Evolutionary conservation across 345 rosid species (phyloP), one percentile per base, ranked within the genome.

Genomic region (Erodium maritimum): DNA sequence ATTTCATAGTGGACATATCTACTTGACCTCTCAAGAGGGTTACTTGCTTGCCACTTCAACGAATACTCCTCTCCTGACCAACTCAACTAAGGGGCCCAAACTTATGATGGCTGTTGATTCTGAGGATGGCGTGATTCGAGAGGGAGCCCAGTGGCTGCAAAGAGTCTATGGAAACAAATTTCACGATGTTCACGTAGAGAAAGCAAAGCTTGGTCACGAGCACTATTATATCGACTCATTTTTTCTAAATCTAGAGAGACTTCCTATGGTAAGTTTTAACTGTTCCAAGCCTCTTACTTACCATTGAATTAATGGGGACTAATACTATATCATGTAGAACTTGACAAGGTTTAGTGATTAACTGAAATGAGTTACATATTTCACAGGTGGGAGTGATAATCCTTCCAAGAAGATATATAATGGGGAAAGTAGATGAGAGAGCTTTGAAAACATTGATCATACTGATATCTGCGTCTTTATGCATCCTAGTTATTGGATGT

Each of bases 341-440:
- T 25, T 25, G 33, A 25, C 10, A 37, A 12, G 14, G 13, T 37
- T 37, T 37, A 11, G 46, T 12, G 14, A 37, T 37, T 3, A 37
- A 6, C 46, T 37, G 46, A 12, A 37, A 3, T 37, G 46, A 37
- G 14, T 12, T 37, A 11, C 13, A 4, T 12, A 37, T 12, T 37
- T 1, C 83, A 73, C 80, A 93, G 99, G 81, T 87, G 58, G 99
- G 99, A 42, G 99, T 93, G 19, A 83, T 86, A 50, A 80, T 93
- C 59, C 85, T 93, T 57, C 99, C 99, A 12, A 83, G 99, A 68
- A 85, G 80, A 65, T 87, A 83, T 33, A 85, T 93, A 59, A 82
- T 93, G 94, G 99, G 99, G 52, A 93, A 81, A 69, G 94, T 90
- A 19, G 96, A 93, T 55, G 88, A 85, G 73, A 83, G 95, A 71